Conservation (phyloP, 108 stramenopile species). For the Cyclostephanos tholiformis region DNA sequence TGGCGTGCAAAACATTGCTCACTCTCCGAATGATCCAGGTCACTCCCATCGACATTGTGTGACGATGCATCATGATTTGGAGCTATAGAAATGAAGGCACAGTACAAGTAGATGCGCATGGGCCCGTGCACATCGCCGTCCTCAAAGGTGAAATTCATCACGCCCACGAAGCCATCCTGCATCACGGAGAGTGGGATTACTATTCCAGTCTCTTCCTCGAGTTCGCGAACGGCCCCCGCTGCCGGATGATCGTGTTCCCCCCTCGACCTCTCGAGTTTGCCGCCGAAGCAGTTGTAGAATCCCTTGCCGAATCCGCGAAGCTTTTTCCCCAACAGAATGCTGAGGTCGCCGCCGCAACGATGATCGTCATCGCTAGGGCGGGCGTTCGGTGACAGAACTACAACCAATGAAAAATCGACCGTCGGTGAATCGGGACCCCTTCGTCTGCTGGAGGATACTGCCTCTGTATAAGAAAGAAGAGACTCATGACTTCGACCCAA, state of each 20-base stretch:
- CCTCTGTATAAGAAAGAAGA: conserved; percentile 15
- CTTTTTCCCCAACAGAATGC: conserved; percentile 71
- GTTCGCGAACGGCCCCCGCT: conserved; percentile 68
- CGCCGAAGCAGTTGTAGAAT: conserved; percentile 77
- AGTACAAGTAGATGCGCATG: conserved; percentile 76
- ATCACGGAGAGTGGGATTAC: conserved; percentile 40
- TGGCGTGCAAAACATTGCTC: conserved; percentile 4
- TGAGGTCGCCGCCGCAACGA: conserved; percentile 17
- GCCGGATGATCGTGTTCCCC: conserved; percentile 37
- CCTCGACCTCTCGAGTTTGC: conserved; percentile 54
- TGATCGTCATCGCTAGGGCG: neutral
- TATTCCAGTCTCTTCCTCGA: conserved; percentile 72
- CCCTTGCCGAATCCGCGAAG: conserved; percentile 77
- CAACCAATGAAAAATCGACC: conserved; percentile 35
- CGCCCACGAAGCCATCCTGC: conserved; percentile 60
- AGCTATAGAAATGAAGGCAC: conserved; percentile 46
- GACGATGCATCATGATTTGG: neutral
- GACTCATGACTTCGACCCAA: conserved; percentile 17
- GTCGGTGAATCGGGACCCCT: conserved; percentile 1
- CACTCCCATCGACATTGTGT: neutral
- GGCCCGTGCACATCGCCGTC: conserved; percentile 49
- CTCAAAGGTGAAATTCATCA: conserved; percentile 67
- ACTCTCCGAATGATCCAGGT: neutral
- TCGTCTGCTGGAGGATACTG: neutral
- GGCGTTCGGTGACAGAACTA: conserved; percentile 16